A percentile compares a stretch with the other conserved stretches of the same genome.
Evolutionary conservation across 306 rosid genomes (phyloP).

Genomic region (Rosa persica): DNA sequence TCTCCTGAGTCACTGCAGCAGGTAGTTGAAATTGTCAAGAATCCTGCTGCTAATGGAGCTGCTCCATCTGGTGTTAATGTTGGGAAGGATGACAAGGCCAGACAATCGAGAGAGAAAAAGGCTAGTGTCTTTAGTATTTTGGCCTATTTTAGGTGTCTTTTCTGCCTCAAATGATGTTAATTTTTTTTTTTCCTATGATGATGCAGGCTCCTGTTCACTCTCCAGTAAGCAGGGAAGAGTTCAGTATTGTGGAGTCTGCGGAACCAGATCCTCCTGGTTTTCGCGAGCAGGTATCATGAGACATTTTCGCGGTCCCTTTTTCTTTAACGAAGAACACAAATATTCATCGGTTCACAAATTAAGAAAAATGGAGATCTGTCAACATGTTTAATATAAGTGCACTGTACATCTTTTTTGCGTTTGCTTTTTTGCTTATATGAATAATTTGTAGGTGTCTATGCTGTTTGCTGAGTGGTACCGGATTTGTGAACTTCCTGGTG

Average conservation of each 20-base stretch:
- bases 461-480: constrained; percentile 85
- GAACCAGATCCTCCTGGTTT: constrained; percentile 94
- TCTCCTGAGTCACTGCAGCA: constrained; percentile 83
- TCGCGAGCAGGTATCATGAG: constrained; percentile 71
- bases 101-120: constrained; percentile 77
- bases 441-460: constrained; percentile 57
- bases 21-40: constrained; percentile 80
- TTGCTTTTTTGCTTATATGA: constrained; percentile 20
- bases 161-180: background rate
- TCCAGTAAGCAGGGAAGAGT: constrained; percentile 57
- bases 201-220: constrained; percentile 63
- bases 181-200: background rate
- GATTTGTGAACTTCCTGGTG: constrained; percentile 83
- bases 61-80: constrained; percentile 48
- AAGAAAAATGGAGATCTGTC: background rate
- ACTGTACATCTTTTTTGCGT: background rate
- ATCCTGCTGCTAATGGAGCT: constrained; percentile 56
- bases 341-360: background rate
- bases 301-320: background rate
- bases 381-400: background rate
- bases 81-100: constrained; percentile 87
- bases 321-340: background rate
- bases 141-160: background rate
- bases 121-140: constrained; percentile 36
- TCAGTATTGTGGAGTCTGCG: constrained; percentile 46